These are phyloP conservation scores for Nicotiana tabacum DNA, from an alignment of 257 asterid species.

Conservation along the genomic window DNA sequence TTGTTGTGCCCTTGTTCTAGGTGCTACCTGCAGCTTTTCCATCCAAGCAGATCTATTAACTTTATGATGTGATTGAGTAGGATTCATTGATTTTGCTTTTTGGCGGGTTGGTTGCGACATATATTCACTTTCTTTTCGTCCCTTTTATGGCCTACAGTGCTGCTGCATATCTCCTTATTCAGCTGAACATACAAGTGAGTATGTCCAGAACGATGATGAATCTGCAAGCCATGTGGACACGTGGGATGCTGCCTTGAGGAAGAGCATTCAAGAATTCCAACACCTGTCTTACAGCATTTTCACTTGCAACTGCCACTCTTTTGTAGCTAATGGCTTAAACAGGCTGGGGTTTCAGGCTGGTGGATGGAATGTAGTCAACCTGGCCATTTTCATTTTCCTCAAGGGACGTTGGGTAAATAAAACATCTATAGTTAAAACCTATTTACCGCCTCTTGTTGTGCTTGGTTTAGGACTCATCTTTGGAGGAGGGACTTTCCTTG, in stretches of 20 bases:
- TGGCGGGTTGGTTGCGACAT: conserved; percentile 3
- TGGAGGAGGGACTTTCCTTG: conserved; percentile 64
- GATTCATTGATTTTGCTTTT: not conserved
- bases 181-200: conserved; percentile 29
- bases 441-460: conserved; percentile 56
- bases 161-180: conserved; percentile 46
- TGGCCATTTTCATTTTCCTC: conserved; percentile 64
- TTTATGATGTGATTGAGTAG: not conserved
- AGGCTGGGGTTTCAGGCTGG: conserved; percentile 68
- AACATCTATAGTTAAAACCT: conserved; percentile 48
- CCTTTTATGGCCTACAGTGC: conserved; percentile 40
- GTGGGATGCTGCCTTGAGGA: conserved; percentile 77
- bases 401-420: conserved; percentile 67
- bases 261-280: conserved; percentile 81
- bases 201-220: conserved; percentile 21
- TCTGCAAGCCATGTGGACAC: conserved; percentile 27
- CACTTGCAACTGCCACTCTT: conserved; percentile 96
- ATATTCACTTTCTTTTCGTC: not conserved
- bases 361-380: conserved; percentile 81
- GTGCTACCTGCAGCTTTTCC: not conserved
- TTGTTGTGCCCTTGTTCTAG: not conserved
- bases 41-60: not conserved
- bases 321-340: conserved; percentile 84
- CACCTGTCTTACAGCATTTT: conserved; percentile 83
- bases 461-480: conserved; percentile 47